Percentiles rank a stretch among this genome's conserved stretches.
Conservation (phyloP, 768 basidiomycete genomes). For the Pholiota microspora region DNA sequence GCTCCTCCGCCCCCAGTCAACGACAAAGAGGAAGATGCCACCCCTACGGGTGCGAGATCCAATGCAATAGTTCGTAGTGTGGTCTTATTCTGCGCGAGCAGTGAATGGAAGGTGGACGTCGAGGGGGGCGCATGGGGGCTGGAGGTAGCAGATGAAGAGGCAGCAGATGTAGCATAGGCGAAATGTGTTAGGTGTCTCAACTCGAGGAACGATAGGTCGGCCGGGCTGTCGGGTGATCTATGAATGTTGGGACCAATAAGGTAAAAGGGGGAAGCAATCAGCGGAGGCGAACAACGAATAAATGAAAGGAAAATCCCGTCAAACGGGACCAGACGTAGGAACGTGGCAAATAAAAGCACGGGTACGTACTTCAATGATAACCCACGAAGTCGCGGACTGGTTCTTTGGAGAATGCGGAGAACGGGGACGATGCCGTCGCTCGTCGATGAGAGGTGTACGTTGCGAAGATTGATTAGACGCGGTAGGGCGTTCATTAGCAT, state of each 20-base stretch:
- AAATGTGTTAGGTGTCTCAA: slow-evolving; percentile 61
- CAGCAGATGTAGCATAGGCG: slow-evolving; percentile 47
- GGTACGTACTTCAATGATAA: slow-evolving; percentile 51
- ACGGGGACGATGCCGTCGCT: slow-evolving; percentile 52
- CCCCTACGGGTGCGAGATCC: slow-evolving; percentile 20
- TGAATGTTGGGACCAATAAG: neutral
- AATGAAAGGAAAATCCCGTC: neutral
- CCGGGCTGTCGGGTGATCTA: slow-evolving; percentile 42
- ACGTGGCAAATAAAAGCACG: neutral
- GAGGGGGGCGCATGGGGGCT: neutral
- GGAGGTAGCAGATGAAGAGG: slow-evolving; percentile 1
- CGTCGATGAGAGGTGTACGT: slow-evolving; percentile 59
- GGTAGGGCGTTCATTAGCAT: slow-evolving; percentile 72
- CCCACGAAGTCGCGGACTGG: slow-evolving; percentile 50
- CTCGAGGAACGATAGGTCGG: slow-evolving; percentile 45
- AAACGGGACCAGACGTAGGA: neutral
- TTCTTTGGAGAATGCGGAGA: slow-evolving; percentile 48
- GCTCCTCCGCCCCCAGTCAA: neutral
- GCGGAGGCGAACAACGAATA: neutral
- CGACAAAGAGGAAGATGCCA: neutral
- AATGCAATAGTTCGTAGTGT: slow-evolving; percentile 54
- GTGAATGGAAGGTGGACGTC: slow-evolving; percentile 36
- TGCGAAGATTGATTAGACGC: slow-evolving; percentile 55
- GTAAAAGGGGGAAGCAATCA: neutral
- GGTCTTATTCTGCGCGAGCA: slow-evolving; percentile 51